Percentiles rank a stretch among this genome's conserved stretches.
Evolutionary conservation across 2,329 filamentous ascomycete genomes (phyloP).

Genomic region (Fragosphaeria purpurea): DNA sequence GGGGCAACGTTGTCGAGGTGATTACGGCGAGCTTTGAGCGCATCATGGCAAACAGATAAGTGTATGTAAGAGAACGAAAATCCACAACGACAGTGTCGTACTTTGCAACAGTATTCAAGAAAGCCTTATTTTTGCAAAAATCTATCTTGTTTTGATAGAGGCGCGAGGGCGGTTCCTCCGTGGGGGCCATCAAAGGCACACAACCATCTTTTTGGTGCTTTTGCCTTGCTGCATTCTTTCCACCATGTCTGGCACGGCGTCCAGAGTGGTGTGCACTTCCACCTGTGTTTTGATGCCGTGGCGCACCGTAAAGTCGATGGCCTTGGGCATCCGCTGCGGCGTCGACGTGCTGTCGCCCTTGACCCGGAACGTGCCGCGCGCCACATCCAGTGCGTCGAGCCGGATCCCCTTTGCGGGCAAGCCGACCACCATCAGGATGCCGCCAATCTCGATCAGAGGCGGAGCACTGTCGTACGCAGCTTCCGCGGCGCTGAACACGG

Average conservation of each 20-base stretch:
- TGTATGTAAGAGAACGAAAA: too few species aligned
- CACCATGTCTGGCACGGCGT: conserved; percentile 1
- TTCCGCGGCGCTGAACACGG: conserved; percentile 6
- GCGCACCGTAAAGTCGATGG: conserved; percentile 10
- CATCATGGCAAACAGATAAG: conserved; percentile 1
- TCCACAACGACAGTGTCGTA: too few species aligned
- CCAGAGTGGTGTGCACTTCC: neutral
- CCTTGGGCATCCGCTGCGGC: conserved; percentile 8
- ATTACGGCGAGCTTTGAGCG: conserved; percentile 3
- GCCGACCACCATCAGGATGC: conserved; percentile 8
- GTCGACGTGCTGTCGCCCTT: conserved; percentile 12
- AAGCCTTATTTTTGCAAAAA: too few species aligned
- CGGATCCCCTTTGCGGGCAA: conserved; percentile 5
- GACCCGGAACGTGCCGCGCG: conserved; percentile 10
- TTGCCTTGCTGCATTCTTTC: neutral
- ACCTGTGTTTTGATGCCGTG: conserved; percentile 11
- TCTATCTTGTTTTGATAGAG: too few species aligned
- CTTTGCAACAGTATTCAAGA: too few species aligned
- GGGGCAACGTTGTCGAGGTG: conserved; percentile 7
- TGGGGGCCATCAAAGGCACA: too few species aligned
- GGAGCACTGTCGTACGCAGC: conserved; percentile 4
- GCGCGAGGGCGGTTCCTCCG: too few species aligned
- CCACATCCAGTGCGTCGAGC: conserved; percentile 8
- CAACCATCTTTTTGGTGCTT: too few species aligned
- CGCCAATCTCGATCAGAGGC: conserved; percentile 1